Evolutionary conservation across 1,139 yeast genomes (phyloP), one percentile per base, ranked within the genome.

Genomic region (Hemisphaericaspora xylofermentans): DNA sequence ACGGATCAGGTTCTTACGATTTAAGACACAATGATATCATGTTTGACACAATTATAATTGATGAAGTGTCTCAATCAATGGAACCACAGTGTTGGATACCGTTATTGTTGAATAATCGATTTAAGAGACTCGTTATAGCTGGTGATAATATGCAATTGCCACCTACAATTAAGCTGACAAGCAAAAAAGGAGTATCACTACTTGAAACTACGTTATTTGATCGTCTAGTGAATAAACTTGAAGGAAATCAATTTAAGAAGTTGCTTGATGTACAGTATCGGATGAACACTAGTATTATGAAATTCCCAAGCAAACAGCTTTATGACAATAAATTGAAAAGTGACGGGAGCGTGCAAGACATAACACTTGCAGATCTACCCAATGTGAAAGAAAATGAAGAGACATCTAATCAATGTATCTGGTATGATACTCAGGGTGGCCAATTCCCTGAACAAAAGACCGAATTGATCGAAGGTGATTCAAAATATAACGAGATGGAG

Each of bases 31-130:
- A 50, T 14, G 60, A 53, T 50, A 73, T 72, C 5, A 56, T 82
- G 14, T 88, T 93, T 55, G 89, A 88, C 53, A 83, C 95, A 0
- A 73, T 93, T 18, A 86, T 93, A 16, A 89, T 93, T 35, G 98
- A 93, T 61, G 98, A 93, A 61, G 97, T 93, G 0, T 88, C 97
- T 0, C 98, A 93, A 60, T 76, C 97, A 3, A 63, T 91, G 43
- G 97, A 93, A 56, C 96, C 98, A 1, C 96, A 93, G 54, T 89
- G 97, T 57, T 91, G 98, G 98, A 88, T 93, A 24, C 98, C 98
- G 0, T 49, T 93, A n/a, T 68, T 88, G 13, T 76, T 75, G 37
- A 88, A 84, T 52, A 67, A 77, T 29, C 71, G 78, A 4, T 76
- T 82, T 29, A 74, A 74, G 31, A 73, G 82, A 44, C 60, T 91